Evolutionary conservation across 768 basidiomycete species (phyloP).

Genomic region (Phlebiopsis gigantea): DNA sequence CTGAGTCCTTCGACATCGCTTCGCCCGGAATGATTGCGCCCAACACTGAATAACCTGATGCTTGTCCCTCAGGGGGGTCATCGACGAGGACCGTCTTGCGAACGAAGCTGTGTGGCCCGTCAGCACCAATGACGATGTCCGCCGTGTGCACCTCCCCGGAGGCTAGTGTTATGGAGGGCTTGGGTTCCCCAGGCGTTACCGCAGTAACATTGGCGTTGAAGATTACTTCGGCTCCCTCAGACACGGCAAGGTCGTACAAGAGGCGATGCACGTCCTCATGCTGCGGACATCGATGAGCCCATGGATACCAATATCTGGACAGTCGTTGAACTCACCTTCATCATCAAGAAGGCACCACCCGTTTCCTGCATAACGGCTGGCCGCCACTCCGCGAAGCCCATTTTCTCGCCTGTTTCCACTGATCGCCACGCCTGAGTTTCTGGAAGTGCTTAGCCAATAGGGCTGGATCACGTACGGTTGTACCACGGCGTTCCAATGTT

Average conservation of each 20-base stretch:
- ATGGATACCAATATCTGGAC: background rate
- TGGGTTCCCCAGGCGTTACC: slow-evolving; percentile 7
- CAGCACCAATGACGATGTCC: slow-evolving; percentile 58
- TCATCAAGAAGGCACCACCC: slow-evolving; percentile 44
- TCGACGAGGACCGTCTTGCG: slow-evolving; percentile 30
- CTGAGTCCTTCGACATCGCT: slow-evolving; percentile 35
- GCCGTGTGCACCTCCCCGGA: slow-evolving; percentile 39
- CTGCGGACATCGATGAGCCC: slow-evolving; percentile 22
- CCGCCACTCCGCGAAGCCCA: slow-evolving; percentile 44
- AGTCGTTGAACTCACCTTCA: slow-evolving; percentile 36
- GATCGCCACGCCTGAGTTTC: slow-evolving; percentile 5
- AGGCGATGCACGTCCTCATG: slow-evolving; percentile 47
- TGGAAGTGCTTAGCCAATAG: background rate
- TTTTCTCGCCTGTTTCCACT: slow-evolving; percentile 40
- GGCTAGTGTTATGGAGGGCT: slow-evolving; percentile 24
- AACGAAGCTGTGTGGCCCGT: slow-evolving; percentile 44
- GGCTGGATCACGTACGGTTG: slow-evolving; percentile 26
- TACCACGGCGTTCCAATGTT: slow-evolving; percentile 29
- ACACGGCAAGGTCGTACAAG: slow-evolving; percentile 39
- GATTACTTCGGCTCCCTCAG: slow-evolving; percentile 43
- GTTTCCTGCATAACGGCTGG: slow-evolving; percentile 42
- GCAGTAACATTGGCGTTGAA: slow-evolving; percentile 1
- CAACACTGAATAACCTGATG: slow-evolving; percentile 34
- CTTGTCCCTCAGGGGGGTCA: slow-evolving; percentile 20
- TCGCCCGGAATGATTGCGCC: slow-evolving; percentile 37